Evolutionary conservation across 129 eudicot species (phyloP), one percentile per base, ranked within the genome.

Genomic region (Glebionis coronaria): DNA sequence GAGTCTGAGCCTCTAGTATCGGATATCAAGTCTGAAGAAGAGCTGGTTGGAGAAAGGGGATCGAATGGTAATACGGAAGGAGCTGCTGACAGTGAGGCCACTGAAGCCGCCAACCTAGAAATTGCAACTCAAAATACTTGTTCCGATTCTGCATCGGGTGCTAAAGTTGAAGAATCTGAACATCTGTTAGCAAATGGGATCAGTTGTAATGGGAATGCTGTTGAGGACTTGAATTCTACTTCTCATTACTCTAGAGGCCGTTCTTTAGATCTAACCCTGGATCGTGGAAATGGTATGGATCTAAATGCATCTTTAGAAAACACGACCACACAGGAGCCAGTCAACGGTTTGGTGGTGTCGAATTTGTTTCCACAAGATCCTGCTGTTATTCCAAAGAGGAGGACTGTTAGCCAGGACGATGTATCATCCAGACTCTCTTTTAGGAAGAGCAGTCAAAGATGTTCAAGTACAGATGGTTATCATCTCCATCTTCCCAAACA

Each of bases 401-500:
- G 44, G 47, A 63, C 68, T 46, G 57, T 73, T 14, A 62, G 76
- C 63, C 71, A 60, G 69, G 75, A 67, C 61, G 74, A 72, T 12
- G 57, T 27, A 20, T 62, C 78, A 21, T 76, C 88, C 9, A 66
- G 80, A 13, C 70, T 70, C 1, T 73, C 69, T 40, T 60, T 73
- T 58, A 72, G 65, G 74, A 73, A 71, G 65, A 50, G 71, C 35
- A 52, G 61, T 77, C 70, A 76, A 76, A 69, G 61, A 44, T 65
- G 81, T 58, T 61, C 79, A 14, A 61, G 57, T 44, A 64, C 66
- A 9, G 80, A 68, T 65, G 78, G 74, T 19, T 64, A 67, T 31
- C 47, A 77, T 60, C 72, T 68, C 77, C 78, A 65, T 44, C 84
- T 77, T 56, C 68, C 86, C 5, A 73, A 76, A 49, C 63, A 56